These are phyloP conservation scores for Calonectria multiphialidica DNA, from an alignment of 2,329 filamentous ascomycete species.

Conservation along the genomic window DNA sequence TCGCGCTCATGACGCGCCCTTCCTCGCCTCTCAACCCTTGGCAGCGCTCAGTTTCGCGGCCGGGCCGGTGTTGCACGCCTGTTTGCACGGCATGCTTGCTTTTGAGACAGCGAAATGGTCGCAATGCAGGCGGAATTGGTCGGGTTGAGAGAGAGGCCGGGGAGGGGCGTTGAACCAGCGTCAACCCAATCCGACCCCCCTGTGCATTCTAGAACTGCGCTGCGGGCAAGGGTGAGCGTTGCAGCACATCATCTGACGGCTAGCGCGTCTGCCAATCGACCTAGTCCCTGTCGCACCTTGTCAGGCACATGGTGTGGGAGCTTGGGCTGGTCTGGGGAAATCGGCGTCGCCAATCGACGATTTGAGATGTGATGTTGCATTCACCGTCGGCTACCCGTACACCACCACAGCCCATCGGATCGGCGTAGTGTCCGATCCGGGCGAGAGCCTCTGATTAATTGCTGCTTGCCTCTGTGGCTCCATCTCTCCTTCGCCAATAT, in stretches of 20 bases:
- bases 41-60: constrained; percentile 22
- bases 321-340: constrained; percentile 25
- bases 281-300: constrained; percentile 27
- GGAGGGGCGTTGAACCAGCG: constrained; percentile 19
- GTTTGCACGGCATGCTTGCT: not conserved
- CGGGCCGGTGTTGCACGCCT: constrained; percentile 19
- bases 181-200: constrained; percentile 17
- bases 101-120: not conserved
- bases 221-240: constrained; percentile 3
- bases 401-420: constrained; percentile 9
- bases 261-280: constrained; percentile 8
- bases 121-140: constrained; percentile 9
- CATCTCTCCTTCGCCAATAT: not conserved
- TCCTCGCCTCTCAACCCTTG: constrained; percentile 12
- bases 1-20: constrained; percentile 21
- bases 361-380: constrained; percentile 22
- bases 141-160: constrained; percentile 18
- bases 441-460: not conserved
- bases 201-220: constrained; percentile 18
- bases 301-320: constrained; percentile 20
- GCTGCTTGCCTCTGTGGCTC: not conserved
- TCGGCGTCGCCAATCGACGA: constrained; percentile 20
- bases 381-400: not conserved
- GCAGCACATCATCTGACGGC: constrained; percentile 30
- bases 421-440: constrained; percentile 10